These are phyloP conservation scores for Cladosporium sp. DNA, from an alignment of 2,329 filamentous ascomycete species.

Conservation along the genomic window DNA sequence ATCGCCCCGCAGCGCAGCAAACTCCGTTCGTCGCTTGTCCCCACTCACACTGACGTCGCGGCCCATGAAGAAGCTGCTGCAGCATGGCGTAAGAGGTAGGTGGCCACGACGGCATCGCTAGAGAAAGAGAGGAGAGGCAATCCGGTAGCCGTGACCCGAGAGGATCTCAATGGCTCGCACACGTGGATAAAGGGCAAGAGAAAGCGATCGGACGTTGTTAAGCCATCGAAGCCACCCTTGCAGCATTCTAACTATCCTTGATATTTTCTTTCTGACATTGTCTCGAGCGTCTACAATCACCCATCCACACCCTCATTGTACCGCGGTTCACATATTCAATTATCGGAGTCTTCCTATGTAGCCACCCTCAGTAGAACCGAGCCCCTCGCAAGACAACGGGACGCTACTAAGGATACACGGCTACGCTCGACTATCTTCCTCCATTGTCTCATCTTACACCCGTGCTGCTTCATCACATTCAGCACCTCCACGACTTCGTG, in stretches of 20 bases:
- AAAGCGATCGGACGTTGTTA: no score
- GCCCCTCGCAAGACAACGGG: no score
- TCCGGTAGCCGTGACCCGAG: neutral
- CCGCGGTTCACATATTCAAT: neutral
- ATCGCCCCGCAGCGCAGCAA: neutral
- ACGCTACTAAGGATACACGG: no score
- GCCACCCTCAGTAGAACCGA: no score
- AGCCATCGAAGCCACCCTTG: no score
- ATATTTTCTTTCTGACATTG: neutral
- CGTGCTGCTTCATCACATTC: no score
- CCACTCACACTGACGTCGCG: neutral
- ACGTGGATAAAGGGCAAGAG: neutral
- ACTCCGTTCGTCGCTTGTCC: neutral
- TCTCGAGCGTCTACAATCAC: neutral
- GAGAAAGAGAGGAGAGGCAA: neutral
- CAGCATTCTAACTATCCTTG: no score
- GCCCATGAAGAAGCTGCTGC: neutral
- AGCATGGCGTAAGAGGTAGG: neutral
- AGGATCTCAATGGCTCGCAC: neutral
- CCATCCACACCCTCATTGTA: neutral
- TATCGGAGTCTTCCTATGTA: no score
- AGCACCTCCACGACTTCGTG: no score
- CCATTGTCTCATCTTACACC: no score
- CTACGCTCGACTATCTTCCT: no score
- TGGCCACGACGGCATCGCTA: no score